Evolutionary conservation across 805 yeast genomes (phyloP), one percentile per base, ranked within the genome.

Genomic region (Lipomyces mesembrius): DNA sequence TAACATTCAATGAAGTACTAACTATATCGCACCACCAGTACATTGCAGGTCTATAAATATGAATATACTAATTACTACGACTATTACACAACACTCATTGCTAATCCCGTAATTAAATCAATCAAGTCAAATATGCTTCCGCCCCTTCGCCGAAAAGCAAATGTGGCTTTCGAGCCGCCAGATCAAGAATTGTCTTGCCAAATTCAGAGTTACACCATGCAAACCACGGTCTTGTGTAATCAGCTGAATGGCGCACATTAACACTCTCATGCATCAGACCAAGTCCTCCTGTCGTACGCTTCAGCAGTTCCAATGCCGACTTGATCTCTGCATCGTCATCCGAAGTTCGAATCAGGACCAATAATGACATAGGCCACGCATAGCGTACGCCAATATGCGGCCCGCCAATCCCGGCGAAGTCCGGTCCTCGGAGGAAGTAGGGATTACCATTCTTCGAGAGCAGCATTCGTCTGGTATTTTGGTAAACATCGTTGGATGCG

Each of bases 191-290:
- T 0, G 96, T 88, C 77, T 90, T 90, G 25, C 92, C 97, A 79
- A 92, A 91, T 77, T 92, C 97, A 0, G 96, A 87, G 75, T 92
- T 92, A 72, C 96, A 90, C 97, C 97, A 92, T 4, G 96, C 89
- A 80, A 92, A 92, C 97, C 97, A 92, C 2, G 95, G 85, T 67
- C 97, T 80, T 0, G 97, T 90, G 75, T 77, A 92, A 1, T 79
- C 79, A n/a, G 58, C 62, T n/a, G 66, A 61, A 5, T 83, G 78
- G 71, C 87, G 82, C 9, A 91, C 96, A 65, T 89, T 79, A 2
- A 92, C 86, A 65, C 89, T 84, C 79, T 92, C 97, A 75, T 92
- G 97, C 85, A 92, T 87, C 64, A 92, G 80, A 0, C 97, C 97
- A 25, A 91, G 79, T 0, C 87, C 88, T 1, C 83, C 91, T 0